Percentiles rank a stretch among this genome's conserved stretches.
These are phyloP conservation scores for Hippophae gyantsensis DNA, from an alignment of 306 rosid species.

Conservation along the genomic window DNA sequence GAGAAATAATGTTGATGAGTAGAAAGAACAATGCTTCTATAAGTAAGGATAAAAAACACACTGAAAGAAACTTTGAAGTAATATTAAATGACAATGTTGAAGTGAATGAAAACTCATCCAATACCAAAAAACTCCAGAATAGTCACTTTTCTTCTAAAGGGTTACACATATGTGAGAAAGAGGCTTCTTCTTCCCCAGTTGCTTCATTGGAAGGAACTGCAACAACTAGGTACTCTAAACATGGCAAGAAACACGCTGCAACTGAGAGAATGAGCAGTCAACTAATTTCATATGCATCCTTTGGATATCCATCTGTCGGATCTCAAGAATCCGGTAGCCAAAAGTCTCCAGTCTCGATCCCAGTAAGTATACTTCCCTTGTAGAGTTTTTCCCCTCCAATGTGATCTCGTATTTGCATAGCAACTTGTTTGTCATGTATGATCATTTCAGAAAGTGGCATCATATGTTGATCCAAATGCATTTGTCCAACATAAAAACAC, in stretches of 20 bases:
- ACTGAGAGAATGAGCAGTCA: slow-evolving; percentile 23
- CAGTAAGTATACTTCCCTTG: slow-evolving; percentile 44
- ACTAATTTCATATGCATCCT: slow-evolving; percentile 22
- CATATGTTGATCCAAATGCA: slow-evolving; percentile 25
- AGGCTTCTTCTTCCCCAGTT: slow-evolving; percentile 19
- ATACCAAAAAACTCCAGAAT: slow-evolving; percentile 28
- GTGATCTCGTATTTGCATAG: slow-evolving; percentile 10
- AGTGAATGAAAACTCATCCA: slow-evolving; percentile 20
- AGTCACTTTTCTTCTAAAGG: slow-evolving; percentile 27
- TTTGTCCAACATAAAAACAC: slow-evolving; percentile 22
- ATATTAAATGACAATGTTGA: slow-evolving; percentile 16
- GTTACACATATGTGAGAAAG: slow-evolving; percentile 19
- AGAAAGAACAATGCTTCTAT: background rate
- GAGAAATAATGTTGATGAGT: slow-evolving; percentile 20
- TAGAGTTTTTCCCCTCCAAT: slow-evolving; percentile 1
- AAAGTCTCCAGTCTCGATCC: slow-evolving; percentile 20
- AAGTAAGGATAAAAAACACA: background rate
- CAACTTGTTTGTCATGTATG: slow-evolving; percentile 12
- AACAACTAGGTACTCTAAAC: slow-evolving; percentile 26
- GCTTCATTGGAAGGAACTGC: slow-evolving; percentile 21
- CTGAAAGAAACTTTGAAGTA: slow-evolving; percentile 21
- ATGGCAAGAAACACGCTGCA: slow-evolving; percentile 19
- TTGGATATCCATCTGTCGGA: slow-evolving; percentile 23
- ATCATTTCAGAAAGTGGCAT: slow-evolving; percentile 41
- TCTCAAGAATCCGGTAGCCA: slow-evolving; percentile 12